These are phyloP conservation scores for Psilocybe tampanensis DNA, from an alignment of 768 basidiomycete genomes.

Conservation along the genomic window DNA sequence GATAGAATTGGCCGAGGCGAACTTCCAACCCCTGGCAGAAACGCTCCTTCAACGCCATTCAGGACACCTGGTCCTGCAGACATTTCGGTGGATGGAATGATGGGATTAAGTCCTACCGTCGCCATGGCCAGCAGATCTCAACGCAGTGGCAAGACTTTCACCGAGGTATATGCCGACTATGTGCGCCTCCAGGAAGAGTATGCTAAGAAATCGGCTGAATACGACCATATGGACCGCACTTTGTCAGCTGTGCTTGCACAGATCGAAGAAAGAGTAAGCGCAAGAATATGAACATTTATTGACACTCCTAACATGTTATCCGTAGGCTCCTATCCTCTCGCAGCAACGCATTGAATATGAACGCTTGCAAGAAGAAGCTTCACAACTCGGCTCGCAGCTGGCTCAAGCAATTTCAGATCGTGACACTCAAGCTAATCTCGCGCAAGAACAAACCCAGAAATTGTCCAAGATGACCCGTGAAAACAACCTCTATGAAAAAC, in stretches of 20 bases:
- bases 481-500: conserved; percentile 68
- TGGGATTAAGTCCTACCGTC: conserved; percentile 85
- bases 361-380: conserved; percentile 76
- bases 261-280: conserved; percentile 83
- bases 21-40: conserved; percentile 56
- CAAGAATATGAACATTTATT: not conserved
- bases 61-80: conserved; percentile 43
- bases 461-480: conserved; percentile 59
- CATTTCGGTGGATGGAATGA: conserved; percentile 52
- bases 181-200: conserved; percentile 85
- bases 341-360: conserved; percentile 92
- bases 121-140: conserved; percentile 83
- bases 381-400: conserved; percentile 81
- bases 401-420: conserved; percentile 75
- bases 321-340: conserved; percentile 84
- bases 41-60: conserved; percentile 50
- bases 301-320: conserved; percentile 1
- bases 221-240: conserved; percentile 81
- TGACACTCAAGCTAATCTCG: conserved; percentile 57
- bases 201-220: conserved; percentile 77
- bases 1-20: conserved; percentile 75
- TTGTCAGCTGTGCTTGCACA: conserved; percentile 81
- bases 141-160: conserved; percentile 86
- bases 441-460: conserved; percentile 67
- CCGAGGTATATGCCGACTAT: conserved; percentile 92